phyloP scores from a whole-genome alignment of 2,329 filamentous ascomycete species.

The Conoideocrella luteorostrata region DNA sequence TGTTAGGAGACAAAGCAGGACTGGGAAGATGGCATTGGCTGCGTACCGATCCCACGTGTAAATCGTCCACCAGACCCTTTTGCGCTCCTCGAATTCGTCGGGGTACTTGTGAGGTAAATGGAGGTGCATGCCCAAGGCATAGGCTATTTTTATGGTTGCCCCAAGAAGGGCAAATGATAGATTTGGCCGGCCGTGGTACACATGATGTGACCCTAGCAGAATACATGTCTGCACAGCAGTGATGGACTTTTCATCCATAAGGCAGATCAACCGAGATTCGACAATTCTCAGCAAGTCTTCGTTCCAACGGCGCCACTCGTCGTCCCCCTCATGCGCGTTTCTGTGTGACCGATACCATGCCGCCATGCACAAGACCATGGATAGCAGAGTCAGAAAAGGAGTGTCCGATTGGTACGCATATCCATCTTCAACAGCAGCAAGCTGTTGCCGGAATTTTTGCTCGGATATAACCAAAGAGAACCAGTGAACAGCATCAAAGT shows the following conservation, averaged over 20 bases:
- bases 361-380: conserved; percentile 22
- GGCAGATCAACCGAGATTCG: conserved; percentile 27
- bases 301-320: conserved; percentile 4
- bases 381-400: conserved; percentile 29
- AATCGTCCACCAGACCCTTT: conserved; percentile 34
- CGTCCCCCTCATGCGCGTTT: neutral
- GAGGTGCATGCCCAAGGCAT: conserved; percentile 1
- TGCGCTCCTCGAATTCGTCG: conserved; percentile 27
- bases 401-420: conserved; percentile 25
- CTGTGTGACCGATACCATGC: conserved; percentile 3
- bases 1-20: neutral
- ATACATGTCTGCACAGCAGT: conserved; percentile 30
- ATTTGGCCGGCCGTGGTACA: conserved; percentile 36
- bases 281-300: conserved; percentile 12
- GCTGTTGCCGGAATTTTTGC: conserved; percentile 29
- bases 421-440: conserved; percentile 26
- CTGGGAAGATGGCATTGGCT: neutral
- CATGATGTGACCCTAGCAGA: conserved; percentile 32
- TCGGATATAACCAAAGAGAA: conserved; percentile 37
- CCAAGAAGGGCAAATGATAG: conserved; percentile 29
- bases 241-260: conserved; percentile 34
- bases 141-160: conserved; percentile 24
- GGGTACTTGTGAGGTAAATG: conserved; percentile 15
- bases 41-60: conserved; percentile 33
- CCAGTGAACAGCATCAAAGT: conserved; percentile 36